Percentiles rank a stretch among this genome's conserved stretches.
Evolutionary conservation across 228 moss, liverwort and hornwort species (phyloP).

Genomic region (Sphagnum fallax): DNA sequence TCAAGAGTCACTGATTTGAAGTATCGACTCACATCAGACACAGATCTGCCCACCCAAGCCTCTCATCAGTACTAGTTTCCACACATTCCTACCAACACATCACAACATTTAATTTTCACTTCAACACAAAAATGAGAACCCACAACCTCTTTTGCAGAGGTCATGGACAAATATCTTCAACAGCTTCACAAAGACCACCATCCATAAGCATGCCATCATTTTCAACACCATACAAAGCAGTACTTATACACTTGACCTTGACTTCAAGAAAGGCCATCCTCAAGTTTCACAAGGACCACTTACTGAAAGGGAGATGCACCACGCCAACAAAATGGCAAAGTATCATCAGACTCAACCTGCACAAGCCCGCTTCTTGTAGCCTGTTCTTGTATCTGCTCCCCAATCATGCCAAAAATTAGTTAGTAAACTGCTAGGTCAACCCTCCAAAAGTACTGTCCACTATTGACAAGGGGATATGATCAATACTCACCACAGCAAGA

Average conservation of each 20-base stretch:
- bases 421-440: not conserved
- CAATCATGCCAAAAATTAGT: not conserved
- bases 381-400: slow-evolving; percentile 56
- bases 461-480: not conserved
- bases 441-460: not conserved
- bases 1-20: slow-evolving; percentile 72
- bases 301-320: slow-evolving; percentile 81
- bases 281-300: slow-evolving; percentile 3
- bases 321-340: slow-evolving; percentile 79
- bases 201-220: too few relatives aligned
- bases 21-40: slow-evolving; percentile 61
- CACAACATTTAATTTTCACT: not conserved
- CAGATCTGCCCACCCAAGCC: slow-evolving; percentile 31
- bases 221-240: too few relatives aligned
- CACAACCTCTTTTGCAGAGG: not conserved
- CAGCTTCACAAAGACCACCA: too few relatives aligned
- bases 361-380: slow-evolving; percentile 45
- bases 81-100: slow-evolving; percentile 9
- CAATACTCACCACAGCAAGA: slow-evolving; percentile 54
- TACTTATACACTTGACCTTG: too few relatives aligned
- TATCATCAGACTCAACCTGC: slow-evolving; percentile 46
- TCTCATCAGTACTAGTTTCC: too few relatives aligned
- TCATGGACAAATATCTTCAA: too few relatives aligned
- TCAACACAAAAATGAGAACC: not conserved
- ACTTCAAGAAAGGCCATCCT: too few relatives aligned